Conservation (phyloP, 768 basidiomycete genomes). For the Lactifluus rugatus region DNA sequence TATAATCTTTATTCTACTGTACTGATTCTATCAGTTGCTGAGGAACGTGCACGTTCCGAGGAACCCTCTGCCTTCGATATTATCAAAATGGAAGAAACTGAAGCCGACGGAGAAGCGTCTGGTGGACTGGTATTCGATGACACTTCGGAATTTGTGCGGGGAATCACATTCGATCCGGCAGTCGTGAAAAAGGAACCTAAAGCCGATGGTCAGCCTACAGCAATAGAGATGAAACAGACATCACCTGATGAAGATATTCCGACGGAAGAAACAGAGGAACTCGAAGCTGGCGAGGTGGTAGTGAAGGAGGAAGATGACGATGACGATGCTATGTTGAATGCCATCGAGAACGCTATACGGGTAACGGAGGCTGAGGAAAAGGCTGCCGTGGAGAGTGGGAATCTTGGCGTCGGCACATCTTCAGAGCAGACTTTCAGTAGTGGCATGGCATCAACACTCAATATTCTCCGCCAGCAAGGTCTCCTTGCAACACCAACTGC, state of each 20-base stretch:
- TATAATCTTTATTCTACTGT: conserved; percentile 1
- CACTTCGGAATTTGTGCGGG: conserved; percentile 92
- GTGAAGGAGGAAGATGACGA: conserved; percentile 74
- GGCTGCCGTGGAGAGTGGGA: conserved; percentile 26
- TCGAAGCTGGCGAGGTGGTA: conserved; percentile 73
- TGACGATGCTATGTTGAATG: conserved; percentile 68
- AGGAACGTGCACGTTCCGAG: conserved; percentile 48
- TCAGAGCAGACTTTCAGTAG: conserved; percentile 69
- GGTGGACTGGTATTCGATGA: conserved; percentile 84
- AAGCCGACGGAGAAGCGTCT: conserved; percentile 35
- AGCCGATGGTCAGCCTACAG: conserved; percentile 12
- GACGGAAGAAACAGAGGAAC: conserved; percentile 42
- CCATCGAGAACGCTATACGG: conserved; percentile 60
- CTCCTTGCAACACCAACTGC: conserved; percentile 55
- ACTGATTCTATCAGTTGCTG: conserved; percentile 42
- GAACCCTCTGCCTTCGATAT: conserved; percentile 30
- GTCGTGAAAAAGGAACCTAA: conserved; percentile 28
- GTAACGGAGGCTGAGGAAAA: conserved; percentile 49
- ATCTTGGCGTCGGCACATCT: conserved; percentile 50
- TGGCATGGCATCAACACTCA: conserved; percentile 84
- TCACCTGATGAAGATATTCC: conserved; percentile 53
- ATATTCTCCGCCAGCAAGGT: conserved; percentile 88
- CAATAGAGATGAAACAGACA: conserved; percentile 19
- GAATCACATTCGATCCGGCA: conserved; percentile 58
- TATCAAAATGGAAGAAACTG: conserved; percentile 43